A percentile compares a stretch with the other conserved stretches of the same genome.
phyloP scores from a whole-genome alignment of 202 grass and related monocot genomes.

The Eragrostis tef region DNA sequence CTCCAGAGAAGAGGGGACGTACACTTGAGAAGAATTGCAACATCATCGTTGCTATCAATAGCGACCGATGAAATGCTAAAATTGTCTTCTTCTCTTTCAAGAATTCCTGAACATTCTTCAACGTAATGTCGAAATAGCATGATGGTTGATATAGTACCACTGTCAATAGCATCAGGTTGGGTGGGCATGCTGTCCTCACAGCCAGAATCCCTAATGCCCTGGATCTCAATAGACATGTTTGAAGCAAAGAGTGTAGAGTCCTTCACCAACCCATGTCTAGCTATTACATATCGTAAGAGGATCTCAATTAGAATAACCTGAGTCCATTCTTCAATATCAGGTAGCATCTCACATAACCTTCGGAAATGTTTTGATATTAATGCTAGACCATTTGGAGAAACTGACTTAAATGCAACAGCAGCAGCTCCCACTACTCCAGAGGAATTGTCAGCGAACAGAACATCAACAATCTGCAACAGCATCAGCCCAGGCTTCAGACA shows the following conservation, averaged over 20 bases:
- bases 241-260: conserved; percentile 64
- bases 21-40: conserved; percentile 69
- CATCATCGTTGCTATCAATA: conserved; percentile 69
- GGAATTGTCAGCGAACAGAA: conserved; percentile 74
- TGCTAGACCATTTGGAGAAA: conserved; percentile 64
- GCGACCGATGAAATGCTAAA: conserved; percentile 45
- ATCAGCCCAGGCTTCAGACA: conserved; percentile 35
- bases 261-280: conserved; percentile 79
- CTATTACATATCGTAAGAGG: conserved; percentile 77
- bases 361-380: conserved; percentile 73
- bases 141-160: conserved; percentile 46
- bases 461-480: conserved; percentile 69
- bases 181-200: conserved; percentile 33
- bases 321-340: conserved; percentile 91
- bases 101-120: conserved; percentile 49
- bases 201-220: conserved; percentile 34
- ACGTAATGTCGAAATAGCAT: conserved; percentile 66
- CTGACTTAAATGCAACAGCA: conserved; percentile 69
- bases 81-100: conserved; percentile 35
- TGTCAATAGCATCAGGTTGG: conserved; percentile 24
- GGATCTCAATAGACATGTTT: conserved; percentile 17
- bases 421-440: conserved; percentile 79
- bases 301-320: conserved; percentile 88
- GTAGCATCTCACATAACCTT: conserved; percentile 79
- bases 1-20: conserved; percentile 91